Evolutionary conservation across 371 early-diverging fungal species (phyloP).

Genomic region (Apophysomyces variabilis): DNA sequence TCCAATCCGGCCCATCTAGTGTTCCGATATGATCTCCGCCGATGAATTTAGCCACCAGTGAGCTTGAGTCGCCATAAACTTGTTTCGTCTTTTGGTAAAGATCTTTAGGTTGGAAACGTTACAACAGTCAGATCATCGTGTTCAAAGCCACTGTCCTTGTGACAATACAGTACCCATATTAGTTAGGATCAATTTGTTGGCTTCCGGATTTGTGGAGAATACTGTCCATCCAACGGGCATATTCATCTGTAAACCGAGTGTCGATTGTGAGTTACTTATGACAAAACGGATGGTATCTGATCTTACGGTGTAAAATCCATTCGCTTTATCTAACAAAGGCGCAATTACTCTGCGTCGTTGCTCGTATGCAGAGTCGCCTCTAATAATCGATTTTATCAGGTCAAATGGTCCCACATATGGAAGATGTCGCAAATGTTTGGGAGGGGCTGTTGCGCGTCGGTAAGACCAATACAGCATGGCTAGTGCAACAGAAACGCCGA

Average conservation of each 20-base stretch:
- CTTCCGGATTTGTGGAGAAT: conserved; percentile 15
- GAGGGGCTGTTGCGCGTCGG: conserved; percentile 13
- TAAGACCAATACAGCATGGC: conserved; percentile 6
- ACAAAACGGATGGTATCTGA: not conserved
- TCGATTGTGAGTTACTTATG: not conserved
- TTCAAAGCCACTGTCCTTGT: too few relatives aligned
- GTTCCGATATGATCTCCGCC: conserved; percentile 20
- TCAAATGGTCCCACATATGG: conserved; percentile 10
- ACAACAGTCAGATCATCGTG: not conserved
- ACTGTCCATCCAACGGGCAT: conserved; percentile 15
- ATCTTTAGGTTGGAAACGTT: not conserved
- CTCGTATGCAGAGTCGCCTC: conserved; percentile 1
- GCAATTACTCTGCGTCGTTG: not conserved
- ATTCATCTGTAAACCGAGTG: conserved; percentile 2
- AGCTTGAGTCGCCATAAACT: not conserved
- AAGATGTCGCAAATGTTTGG: conserved; percentile 20
- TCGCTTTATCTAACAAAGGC: conserved; percentile 9
- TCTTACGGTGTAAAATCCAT: conserved; percentile 20
- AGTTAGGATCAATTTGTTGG: conserved; percentile 18
- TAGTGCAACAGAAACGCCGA: conserved; percentile 7
- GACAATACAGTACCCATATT: conserved; percentile 10
- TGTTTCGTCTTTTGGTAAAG: conserved; percentile 16
- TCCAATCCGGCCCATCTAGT: conserved; percentile 30
- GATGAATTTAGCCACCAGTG: conserved; percentile 17
- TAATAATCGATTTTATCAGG: not conserved